phyloP scores from a whole-genome alignment of 164 flowering plant genomes.

The Amborella trichopoda region DNA sequence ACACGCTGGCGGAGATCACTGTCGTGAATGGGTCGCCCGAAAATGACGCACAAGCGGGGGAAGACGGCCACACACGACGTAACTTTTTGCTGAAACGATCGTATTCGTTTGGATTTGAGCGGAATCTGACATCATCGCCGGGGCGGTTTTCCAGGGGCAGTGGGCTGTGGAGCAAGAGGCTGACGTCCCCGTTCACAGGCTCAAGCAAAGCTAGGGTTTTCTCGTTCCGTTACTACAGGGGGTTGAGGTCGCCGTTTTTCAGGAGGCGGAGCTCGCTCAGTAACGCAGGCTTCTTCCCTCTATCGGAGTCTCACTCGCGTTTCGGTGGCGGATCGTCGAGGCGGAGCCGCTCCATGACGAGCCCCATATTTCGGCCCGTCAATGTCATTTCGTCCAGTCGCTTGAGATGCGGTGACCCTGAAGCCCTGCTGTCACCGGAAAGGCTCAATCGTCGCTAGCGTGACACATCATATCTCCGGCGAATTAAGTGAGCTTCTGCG shows the following conservation, averaged over 20 bases:
- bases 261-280: conserved; percentile 25
- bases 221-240: conserved; percentile 62
- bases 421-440: conserved; percentile 91
- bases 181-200: conserved; percentile 73
- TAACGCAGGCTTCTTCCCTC: conserved; percentile 42
- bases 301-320: conserved; percentile 58
- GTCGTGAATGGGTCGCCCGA: conserved; percentile 24
- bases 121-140: conserved; percentile 73
- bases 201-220: conserved; percentile 65
- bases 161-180: conserved; percentile 55
- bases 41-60: conserved; percentile 9
- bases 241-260: conserved; percentile 67
- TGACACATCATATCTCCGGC: too few relatives aligned
- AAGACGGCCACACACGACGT: conserved; percentile 24
- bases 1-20: conserved; percentile 6
- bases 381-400: conserved; percentile 59
- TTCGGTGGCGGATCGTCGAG: conserved; percentile 42
- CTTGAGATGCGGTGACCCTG: conserved; percentile 88
- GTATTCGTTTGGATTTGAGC: conserved; percentile 87
- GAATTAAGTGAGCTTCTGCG: too few relatives aligned
- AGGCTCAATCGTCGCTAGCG: conserved; percentile 33
- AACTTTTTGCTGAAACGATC: conserved; percentile 66
- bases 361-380: conserved; percentile 59
- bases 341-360: conserved; percentile 62
- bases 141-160: conserved; percentile 48